phyloP scores from a whole-genome alignment of 768 basidiomycete species.

The Candolleomyces aberdarensis region DNA sequence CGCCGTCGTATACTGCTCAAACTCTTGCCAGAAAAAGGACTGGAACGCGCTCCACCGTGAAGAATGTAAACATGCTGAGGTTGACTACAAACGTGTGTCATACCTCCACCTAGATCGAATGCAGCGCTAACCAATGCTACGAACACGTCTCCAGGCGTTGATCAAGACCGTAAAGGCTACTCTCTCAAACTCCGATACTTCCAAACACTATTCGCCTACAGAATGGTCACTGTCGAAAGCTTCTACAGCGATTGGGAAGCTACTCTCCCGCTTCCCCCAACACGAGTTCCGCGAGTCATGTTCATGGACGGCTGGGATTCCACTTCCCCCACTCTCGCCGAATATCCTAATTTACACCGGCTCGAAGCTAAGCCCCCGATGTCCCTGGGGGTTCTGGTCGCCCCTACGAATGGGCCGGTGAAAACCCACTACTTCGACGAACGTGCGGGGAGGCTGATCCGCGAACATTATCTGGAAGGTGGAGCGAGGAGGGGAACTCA shows the following conservation, averaged over 20 bases:
- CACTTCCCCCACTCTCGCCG: neutral
- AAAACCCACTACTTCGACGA: neutral
- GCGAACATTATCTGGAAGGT: neutral
- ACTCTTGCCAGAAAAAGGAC: neutral
- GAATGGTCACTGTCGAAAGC: too few relatives aligned
- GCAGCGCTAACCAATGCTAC: too few relatives aligned
- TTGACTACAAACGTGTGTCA: conserved; percentile 10
- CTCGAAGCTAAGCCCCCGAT: neutral
- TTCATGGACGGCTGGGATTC: neutral
- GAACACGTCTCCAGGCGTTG: too few relatives aligned
- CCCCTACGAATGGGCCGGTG: neutral
- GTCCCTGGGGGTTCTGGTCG: neutral
- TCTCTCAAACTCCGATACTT: too few relatives aligned
- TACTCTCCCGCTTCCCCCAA: too few relatives aligned
- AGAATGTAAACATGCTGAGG: neutral
- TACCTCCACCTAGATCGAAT: too few relatives aligned
- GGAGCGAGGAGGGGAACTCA: neutral
- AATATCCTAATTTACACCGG: neutral
- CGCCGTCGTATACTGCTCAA: neutral
- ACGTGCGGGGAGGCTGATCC: neutral
- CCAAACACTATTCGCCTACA: too few relatives aligned
- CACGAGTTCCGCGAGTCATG: neutral
- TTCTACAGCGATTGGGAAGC: too few relatives aligned
- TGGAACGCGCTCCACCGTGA: neutral
- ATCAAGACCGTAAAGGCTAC: too few relatives aligned